Conservation (phyloP, 139 green algal species). For the Haematococcus lacustris region DNA sequence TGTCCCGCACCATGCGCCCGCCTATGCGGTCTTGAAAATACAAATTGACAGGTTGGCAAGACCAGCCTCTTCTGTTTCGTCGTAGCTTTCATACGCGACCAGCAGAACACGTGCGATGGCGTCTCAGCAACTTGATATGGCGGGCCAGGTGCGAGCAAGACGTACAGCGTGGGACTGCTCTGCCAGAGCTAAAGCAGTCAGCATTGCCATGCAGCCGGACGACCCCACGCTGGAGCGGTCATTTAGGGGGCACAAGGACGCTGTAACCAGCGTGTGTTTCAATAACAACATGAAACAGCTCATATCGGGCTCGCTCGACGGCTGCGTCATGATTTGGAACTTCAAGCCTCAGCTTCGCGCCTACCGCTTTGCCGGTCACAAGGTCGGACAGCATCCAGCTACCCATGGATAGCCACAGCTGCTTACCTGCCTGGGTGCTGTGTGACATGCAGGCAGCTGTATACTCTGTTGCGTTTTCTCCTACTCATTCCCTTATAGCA, state of each 20-base stretch:
- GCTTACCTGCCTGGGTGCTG: not conserved
- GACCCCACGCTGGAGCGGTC: constrained; percentile 76
- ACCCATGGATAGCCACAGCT: not conserved
- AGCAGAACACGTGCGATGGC: too few species aligned
- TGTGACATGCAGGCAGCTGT: constrained; percentile 52
- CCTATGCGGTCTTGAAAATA: too few species aligned
- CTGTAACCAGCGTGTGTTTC: constrained; percentile 72
- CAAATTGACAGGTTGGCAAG: too few species aligned
- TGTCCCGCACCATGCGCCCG: too few species aligned
- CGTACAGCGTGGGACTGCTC: too few species aligned
- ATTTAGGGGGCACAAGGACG: constrained; percentile 75
- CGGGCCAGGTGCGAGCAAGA: too few species aligned
- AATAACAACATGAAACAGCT: constrained; percentile 83
- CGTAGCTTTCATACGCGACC: too few species aligned
- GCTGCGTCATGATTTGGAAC: constrained; percentile 86
- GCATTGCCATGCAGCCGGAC: constrained; percentile 48
- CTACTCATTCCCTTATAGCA: constrained; percentile 57
- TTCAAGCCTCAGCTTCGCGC: constrained; percentile 80
- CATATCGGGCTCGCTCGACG: constrained; percentile 67
- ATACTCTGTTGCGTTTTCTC: constrained; percentile 70
- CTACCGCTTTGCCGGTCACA: constrained; percentile 75
- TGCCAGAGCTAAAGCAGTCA: too few species aligned
- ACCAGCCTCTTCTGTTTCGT: too few species aligned
- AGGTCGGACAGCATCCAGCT: constrained; percentile 27
- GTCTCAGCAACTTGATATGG: too few species aligned